Evolutionary conservation across 768 basidiomycete species (phyloP), one percentile per base, ranked within the genome.

Genomic region (Pulveroboletus sp.): DNA sequence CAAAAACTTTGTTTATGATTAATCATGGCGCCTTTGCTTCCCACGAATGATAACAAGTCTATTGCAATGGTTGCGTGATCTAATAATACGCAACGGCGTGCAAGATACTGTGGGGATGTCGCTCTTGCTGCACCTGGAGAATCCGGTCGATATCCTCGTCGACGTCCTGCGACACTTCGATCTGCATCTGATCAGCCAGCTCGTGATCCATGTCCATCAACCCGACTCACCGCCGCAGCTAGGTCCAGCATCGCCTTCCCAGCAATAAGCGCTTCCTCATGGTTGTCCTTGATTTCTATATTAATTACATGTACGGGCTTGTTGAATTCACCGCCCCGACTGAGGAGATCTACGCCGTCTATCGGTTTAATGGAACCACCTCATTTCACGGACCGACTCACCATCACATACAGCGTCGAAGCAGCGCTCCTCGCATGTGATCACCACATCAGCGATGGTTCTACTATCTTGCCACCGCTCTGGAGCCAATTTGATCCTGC

Each of bases 401-500:
- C 96, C 96, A 68, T 98, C 96, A 65, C 94, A 96, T 17, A 99
- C 96, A 0, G 93, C 89, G 65, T 99, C 96, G 67, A 93, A 99
- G 68, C 96, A 99, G 46, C 95, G 82, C 67, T 99, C 96, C 72
- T 98, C 96, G 67, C 96, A 99, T 6, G 96, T 99, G 62, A 99
- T 93, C 18, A 99, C 96, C 18, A 99, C 78, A 65, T 99, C 96
- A n/a, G 90, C 91, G 8, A 95, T 78, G 1, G 80, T 82, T 63
- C 74, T 86, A 47, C 79, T 89, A 39, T 98, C 94, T 60, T 98
- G 95, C 94, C 94, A 99, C 54, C 94, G 81, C 68, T 99, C 95
- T 39, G 96, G 96, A 8, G 94, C 94, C 9, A 75, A 67, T 67
- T 99, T 99, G 50, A 98, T 81, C 54, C 82, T 81, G 47, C 96